These are phyloP conservation scores for Inonotus hispidus DNA, from an alignment of 1,284 basidiomycete genomes.

Conservation along the genomic window DNA sequence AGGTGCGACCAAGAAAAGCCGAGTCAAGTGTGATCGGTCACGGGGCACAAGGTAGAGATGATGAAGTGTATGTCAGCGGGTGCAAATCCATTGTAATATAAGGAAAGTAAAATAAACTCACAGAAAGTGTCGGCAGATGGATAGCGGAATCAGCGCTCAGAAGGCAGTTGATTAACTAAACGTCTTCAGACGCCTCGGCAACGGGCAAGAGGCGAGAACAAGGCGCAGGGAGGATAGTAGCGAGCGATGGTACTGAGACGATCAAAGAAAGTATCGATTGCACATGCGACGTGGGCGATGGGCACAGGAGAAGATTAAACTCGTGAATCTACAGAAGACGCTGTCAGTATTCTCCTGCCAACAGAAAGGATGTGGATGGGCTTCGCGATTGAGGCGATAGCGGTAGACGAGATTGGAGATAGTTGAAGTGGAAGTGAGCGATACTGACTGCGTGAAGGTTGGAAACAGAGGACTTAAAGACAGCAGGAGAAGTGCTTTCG, in stretches of 20 bases:
- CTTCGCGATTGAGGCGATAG: slow-evolving; percentile 5
- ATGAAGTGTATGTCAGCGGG: slow-evolving; percentile 8
- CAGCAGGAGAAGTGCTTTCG: slow-evolving; percentile 8
- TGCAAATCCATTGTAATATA: neutral
- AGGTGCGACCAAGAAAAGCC: slow-evolving; percentile 2
- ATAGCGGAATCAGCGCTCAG: neutral
- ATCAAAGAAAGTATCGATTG: slow-evolving; percentile 9
- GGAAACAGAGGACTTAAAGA: slow-evolving; percentile 5
- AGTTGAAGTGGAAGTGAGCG: neutral
- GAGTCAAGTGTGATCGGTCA: slow-evolving; percentile 8
- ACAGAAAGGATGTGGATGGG: neutral
- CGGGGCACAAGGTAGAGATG: neutral
- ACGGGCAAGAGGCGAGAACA: neutral
- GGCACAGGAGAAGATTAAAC: slow-evolving; percentile 2
- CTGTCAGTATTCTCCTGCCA: neutral
- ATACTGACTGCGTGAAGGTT: slow-evolving; percentile 12
- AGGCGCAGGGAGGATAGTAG: slow-evolving; percentile 4
- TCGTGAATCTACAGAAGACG: slow-evolving; percentile 1
- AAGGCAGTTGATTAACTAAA: neutral
- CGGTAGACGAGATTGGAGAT: neutral
- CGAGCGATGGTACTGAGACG: slow-evolving; percentile 5
- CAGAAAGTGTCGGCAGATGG: neutral
- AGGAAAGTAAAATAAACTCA: slow-evolving; percentile 2
- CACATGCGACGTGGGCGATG: slow-evolving; percentile 12
- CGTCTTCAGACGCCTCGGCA: slow-evolving; percentile 3